Conservation (phyloP, 108 stramenopile species). For the Craspedostauros australis region DNA sequence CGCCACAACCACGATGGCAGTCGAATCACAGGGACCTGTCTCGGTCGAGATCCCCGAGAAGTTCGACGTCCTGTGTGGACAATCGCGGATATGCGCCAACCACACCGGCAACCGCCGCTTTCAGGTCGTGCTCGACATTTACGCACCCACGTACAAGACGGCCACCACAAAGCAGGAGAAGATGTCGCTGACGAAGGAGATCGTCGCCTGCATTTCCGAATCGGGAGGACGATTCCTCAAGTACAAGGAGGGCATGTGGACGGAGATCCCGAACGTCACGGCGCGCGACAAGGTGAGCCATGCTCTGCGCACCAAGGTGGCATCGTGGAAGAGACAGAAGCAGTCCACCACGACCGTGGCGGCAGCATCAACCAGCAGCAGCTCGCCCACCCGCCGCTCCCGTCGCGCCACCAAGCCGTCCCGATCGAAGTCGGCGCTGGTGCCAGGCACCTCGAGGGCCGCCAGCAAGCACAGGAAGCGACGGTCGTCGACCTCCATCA, state of each 20-base stretch:
- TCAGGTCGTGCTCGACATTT: constrained; percentile 19
- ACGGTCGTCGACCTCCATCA: no score
- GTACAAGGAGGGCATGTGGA: constrained; percentile 30
- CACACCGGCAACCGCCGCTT: constrained; percentile 30
- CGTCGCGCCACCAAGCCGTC: no score
- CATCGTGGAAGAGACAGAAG: constrained; percentile 24
- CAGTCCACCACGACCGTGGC: no score
- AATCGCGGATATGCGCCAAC: constrained; percentile 28
- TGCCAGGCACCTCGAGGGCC: no score
- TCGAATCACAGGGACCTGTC: not conserved
- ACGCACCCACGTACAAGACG: constrained; percentile 12
- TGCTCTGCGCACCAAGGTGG: constrained; percentile 36
- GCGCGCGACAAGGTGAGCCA: constrained; percentile 47
- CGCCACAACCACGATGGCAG: no score
- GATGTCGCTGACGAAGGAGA: constrained; percentile 41
- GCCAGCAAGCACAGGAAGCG: no score
- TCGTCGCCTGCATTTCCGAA: constrained; percentile 16
- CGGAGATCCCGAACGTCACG: constrained; percentile 35
- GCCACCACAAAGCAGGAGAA: constrained; percentile 39
- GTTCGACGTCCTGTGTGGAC: constrained; percentile 35
- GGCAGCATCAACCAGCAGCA: no score
- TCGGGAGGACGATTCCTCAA: constrained; percentile 32
- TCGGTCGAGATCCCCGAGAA: constrained; percentile 6
- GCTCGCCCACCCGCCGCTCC: no score
- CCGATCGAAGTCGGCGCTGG: no score